Evolutionary conservation across 306 rosid genomes (phyloP).

Genomic region (Quercus variabilis): DNA sequence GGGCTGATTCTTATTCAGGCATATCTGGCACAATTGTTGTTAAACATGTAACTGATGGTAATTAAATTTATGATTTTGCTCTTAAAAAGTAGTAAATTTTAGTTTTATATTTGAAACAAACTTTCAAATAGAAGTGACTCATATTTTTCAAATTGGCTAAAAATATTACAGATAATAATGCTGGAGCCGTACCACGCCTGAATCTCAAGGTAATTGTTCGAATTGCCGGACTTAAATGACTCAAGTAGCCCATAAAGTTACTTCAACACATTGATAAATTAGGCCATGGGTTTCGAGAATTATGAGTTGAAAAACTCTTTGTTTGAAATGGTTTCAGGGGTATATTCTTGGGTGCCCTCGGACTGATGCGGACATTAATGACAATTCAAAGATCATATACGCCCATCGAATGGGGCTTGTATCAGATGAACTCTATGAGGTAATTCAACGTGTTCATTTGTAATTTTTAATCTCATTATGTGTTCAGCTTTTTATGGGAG

Average conservation of each 20-base stretch:
- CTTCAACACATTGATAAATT: background rate
- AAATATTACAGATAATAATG: conserved; percentile 12
- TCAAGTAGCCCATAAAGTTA: background rate
- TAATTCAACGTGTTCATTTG: background rate
- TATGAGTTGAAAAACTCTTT: background rate
- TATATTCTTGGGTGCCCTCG: conserved; percentile 14
- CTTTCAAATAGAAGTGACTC: background rate
- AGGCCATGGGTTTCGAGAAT: background rate
- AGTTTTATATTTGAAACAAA: background rate
- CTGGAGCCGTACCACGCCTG: background rate
- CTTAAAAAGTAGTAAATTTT: background rate
- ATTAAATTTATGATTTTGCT: background rate
- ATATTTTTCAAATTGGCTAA: background rate
- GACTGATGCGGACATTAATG: conserved; percentile 1
- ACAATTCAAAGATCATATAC: conserved; percentile 5
- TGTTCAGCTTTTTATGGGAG: background rate
- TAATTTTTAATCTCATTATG: too few species aligned
- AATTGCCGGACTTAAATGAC: background rate
- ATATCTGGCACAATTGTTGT: conserved; percentile 6
- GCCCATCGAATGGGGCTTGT: conserved; percentile 18
- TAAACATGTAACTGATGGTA: conserved; percentile 17
- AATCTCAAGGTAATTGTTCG: conserved; percentile 19
- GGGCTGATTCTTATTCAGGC: conserved; percentile 23
- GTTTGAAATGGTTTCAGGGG: conserved; percentile 8
- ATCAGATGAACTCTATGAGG: conserved; percentile 21